phyloP scores from a whole-genome alignment of 176 grass and related monocot genomes.

The Poa annua region DNA sequence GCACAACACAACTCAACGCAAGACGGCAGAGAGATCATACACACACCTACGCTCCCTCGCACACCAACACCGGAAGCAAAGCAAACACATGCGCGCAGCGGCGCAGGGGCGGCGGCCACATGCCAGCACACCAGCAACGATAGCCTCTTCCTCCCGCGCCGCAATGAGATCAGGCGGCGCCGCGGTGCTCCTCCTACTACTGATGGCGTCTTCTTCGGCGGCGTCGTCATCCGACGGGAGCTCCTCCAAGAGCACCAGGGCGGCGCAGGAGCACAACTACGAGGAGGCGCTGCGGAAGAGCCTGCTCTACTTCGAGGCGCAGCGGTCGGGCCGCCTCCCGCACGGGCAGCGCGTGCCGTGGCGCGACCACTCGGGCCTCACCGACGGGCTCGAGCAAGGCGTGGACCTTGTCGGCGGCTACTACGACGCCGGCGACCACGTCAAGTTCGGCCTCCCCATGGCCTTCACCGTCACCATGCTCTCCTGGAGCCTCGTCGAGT shows the following conservation, averaged over 20 bases:
- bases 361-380: slow-evolving; percentile 95
- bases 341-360: slow-evolving; percentile 79
- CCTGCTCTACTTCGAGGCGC: slow-evolving; percentile 96
- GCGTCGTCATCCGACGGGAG: neutral
- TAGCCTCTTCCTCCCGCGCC: neutral
- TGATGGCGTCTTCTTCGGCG: neutral
- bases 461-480: slow-evolving; percentile 92
- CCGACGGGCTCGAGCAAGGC: slow-evolving; percentile 91
- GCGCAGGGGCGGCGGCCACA: slow-evolving; percentile 38
- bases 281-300: slow-evolving; percentile 78
- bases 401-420: slow-evolving; percentile 84
- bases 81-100: slow-evolving; percentile 42
- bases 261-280: slow-evolving; percentile 81
- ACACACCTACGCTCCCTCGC: neutral
- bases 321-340: slow-evolving; percentile 86
- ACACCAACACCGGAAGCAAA: neutral
- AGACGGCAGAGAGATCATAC: neutral
- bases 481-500: slow-evolving; percentile 79
- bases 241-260: neutral
- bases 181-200: neutral
- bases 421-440: slow-evolving; percentile 89
- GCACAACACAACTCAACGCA: neutral
- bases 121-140: slow-evolving; percentile 1
- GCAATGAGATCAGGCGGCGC: slow-evolving; percentile 42
- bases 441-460: slow-evolving; percentile 91